These are phyloP conservation scores for Paramecium bursaria DNA, from an alignment of 73 alveolate genomes.

Conservation along the genomic window DNA sequence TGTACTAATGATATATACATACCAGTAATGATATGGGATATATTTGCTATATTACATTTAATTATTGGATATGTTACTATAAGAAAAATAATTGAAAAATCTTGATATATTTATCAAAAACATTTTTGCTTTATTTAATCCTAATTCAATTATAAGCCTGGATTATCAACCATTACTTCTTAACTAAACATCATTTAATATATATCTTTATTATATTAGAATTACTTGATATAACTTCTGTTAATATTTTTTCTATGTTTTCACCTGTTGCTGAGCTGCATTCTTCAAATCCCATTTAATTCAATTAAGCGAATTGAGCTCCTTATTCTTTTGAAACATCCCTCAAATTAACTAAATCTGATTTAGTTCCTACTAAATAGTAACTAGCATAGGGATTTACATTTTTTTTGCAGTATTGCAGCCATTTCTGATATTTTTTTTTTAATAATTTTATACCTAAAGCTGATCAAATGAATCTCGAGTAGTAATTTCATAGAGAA, in stretches of 20 bases:
- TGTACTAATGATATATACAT: slow-evolving; percentile 11
- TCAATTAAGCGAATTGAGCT: slow-evolving; percentile 56
- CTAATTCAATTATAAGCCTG: no score
- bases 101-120: no score
- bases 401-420: slow-evolving; percentile 45
- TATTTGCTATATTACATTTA: not conserved
- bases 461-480: slow-evolving; percentile 71
- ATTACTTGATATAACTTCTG: slow-evolving; percentile 45
- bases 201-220: slow-evolving; percentile 1
- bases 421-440: not conserved
- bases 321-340: slow-evolving; percentile 67
- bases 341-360: slow-evolving; percentile 68
- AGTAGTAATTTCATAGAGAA: slow-evolving; percentile 85
- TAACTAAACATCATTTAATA: slow-evolving; percentile 26
- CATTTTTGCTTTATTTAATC: no score
- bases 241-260: slow-evolving; percentile 62
- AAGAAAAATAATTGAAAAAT: slow-evolving; percentile 15
- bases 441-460: not conserved
- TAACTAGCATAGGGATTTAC: slow-evolving; percentile 64
- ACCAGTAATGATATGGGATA: slow-evolving; percentile 21
- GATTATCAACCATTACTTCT: slow-evolving; percentile 11
- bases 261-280: slow-evolving; percentile 73
- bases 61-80: not conserved
- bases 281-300: slow-evolving; percentile 68
- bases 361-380: slow-evolving; percentile 80